Evolutionary conservation across 176 grass and related monocot genomes (phyloP).

Genomic region (Oryza punctata): DNA sequence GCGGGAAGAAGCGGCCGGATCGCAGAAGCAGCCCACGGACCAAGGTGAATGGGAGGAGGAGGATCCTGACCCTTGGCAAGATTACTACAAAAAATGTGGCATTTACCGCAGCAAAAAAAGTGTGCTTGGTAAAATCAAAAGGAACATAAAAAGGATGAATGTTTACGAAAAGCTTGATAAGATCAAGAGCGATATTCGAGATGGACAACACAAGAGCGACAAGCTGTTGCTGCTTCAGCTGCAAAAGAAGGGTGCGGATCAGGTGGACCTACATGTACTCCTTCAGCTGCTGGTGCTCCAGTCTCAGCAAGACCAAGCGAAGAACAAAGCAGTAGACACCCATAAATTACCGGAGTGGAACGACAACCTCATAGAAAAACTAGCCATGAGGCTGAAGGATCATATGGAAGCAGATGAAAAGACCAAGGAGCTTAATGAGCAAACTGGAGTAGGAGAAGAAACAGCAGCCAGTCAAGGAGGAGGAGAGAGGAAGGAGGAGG

Average conservation of each 20-base stretch:
- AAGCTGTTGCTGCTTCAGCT: neutral
- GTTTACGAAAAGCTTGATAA: neutral
- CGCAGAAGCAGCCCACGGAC: no score
- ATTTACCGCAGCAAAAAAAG: neutral
- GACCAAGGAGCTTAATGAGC: no score
- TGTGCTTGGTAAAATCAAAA: fast-evolving
- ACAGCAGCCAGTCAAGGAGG: no score
- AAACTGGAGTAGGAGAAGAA: no score
- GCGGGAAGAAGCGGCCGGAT: no score
- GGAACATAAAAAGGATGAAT: neutral
- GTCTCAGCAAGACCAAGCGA: no score
- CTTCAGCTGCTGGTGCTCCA: neutral
- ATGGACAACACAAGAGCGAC: neutral
- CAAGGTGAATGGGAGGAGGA: no score
- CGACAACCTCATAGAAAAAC: neutral
- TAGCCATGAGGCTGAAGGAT: neutral
- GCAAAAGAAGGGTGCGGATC: no score
- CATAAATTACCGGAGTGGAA: neutral
- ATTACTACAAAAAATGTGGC: no score
- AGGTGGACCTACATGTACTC: neutral
- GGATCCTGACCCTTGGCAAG: no score
- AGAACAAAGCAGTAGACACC: neutral
- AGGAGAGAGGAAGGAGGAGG: no score
- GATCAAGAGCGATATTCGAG: neutral
- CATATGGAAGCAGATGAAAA: neutral